Evolutionary conservation across 805 yeast genomes (phyloP).

Genomic region (Yarrowia sp.): DNA sequence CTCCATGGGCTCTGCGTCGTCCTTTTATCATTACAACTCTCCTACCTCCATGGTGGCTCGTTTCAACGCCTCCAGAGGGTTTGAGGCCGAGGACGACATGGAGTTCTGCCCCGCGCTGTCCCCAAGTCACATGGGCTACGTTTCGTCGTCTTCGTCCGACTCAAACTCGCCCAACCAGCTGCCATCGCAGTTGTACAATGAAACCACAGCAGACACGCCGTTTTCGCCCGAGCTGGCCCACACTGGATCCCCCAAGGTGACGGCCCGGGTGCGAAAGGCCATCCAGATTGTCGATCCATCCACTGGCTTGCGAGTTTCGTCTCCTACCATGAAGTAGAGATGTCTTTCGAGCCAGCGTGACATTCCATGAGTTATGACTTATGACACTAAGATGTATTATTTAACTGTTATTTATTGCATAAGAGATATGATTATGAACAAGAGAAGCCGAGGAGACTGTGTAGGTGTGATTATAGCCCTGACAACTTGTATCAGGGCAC

Average conservation of each 20-base stretch:
- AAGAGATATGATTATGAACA: conserved; percentile 22
- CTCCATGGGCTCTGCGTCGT: conserved; percentile 20
- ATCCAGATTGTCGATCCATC: conserved; percentile 58
- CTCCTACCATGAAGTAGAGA: conserved; percentile 19
- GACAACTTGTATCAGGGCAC: not conserved
- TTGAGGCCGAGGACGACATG: conserved; percentile 67
- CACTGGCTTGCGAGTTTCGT: conserved; percentile 41
- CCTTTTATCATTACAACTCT: conserved; percentile 7
- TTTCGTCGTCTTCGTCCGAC: conserved; percentile 13
- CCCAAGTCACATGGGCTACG: conserved; percentile 19
- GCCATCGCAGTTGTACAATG: conserved; percentile 13
- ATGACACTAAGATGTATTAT: conserved; percentile 24
- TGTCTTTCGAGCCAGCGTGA: not conserved
- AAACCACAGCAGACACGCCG: conserved; percentile 13
- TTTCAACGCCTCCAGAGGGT: conserved; percentile 62
- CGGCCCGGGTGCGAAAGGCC: conserved; percentile 34
- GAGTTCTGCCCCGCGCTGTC: conserved; percentile 60
- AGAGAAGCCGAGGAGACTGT: not conserved
- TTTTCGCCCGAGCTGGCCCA: conserved; percentile 9
- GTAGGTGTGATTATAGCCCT: not conserved
- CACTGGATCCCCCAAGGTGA: conserved; percentile 23
- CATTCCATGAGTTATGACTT: conserved; percentile 20
- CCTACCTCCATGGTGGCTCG: conserved; percentile 33
- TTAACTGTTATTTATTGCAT: conserved; percentile 25
- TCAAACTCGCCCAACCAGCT: conserved; percentile 22